Evolutionary conservation across 2,329 filamentous ascomycete genomes (phyloP).

Genomic region (Pseudocercospora eumusae): DNA sequence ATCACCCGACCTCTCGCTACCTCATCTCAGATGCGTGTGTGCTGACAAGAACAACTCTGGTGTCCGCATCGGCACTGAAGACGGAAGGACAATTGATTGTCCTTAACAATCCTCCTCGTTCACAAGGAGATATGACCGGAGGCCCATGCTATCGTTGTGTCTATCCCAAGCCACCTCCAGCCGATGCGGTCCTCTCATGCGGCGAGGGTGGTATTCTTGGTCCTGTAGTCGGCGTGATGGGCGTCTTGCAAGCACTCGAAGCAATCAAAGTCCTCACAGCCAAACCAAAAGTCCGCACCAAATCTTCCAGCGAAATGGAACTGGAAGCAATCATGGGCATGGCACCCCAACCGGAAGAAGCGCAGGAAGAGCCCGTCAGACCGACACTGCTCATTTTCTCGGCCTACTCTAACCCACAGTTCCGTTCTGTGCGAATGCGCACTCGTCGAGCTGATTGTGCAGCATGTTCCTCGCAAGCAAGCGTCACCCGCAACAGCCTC

Average conservation of each 20-base stretch:
- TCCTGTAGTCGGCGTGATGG: constrained; percentile 90
- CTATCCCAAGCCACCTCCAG: constrained; percentile 83
- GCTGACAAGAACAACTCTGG: constrained; percentile 72
- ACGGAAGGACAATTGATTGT: constrained; percentile 89
- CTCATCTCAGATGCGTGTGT: constrained; percentile 89
- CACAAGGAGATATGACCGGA: constrained; percentile 58
- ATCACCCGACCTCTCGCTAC: constrained; percentile 88
- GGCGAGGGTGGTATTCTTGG: constrained; percentile 92
- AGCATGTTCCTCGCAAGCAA: constrained; percentile 67
- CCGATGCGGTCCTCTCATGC: constrained; percentile 79
- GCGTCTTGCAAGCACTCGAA: constrained; percentile 86
- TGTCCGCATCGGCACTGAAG: constrained; percentile 86
- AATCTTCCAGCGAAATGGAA: constrained; percentile 11
- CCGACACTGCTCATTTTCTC: constrained; percentile 57
- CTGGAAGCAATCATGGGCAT: constrained; percentile 23
- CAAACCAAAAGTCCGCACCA: constrained; percentile 29
- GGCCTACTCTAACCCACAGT: constrained; percentile 56
- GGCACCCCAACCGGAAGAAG: constrained; percentile 24
- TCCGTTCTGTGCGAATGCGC: constrained; percentile 75
- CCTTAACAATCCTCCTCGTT: constrained; percentile 74
- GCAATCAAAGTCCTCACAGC: constrained; percentile 77
- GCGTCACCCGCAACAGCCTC: constrained; percentile 65
- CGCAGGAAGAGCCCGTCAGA: constrained; percentile 30
- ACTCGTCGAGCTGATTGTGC: constrained; percentile 69
- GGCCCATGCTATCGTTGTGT: constrained; percentile 93